Evolutionary conservation across 1,284 basidiomycete species (phyloP).

Genomic region (Ustilago cynodontis): DNA sequence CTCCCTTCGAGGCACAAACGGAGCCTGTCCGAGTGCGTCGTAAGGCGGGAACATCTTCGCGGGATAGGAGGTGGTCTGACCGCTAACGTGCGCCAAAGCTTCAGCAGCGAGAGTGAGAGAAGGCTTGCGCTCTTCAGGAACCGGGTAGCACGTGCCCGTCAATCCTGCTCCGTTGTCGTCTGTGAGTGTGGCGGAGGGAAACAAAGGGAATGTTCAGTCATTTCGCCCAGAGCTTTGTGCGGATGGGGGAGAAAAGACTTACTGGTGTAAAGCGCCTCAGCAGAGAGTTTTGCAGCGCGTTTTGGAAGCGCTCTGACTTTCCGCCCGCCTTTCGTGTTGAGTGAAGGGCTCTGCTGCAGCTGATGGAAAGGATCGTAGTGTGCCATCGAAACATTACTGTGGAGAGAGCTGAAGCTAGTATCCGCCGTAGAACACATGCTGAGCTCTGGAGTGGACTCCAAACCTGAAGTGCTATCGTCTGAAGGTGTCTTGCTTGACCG

Average conservation of each 20-base stretch:
- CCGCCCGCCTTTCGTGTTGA: slow-evolving; percentile 17
- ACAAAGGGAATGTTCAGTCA: background rate
- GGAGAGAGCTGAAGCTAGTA: slow-evolving; percentile 28
- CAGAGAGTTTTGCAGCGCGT: slow-evolving; percentile 5
- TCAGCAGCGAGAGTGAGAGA: slow-evolving; percentile 1
- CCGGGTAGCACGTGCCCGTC: slow-evolving; percentile 11
- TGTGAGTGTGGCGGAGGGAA: slow-evolving; percentile 9
- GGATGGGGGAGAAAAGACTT: slow-evolving; percentile 1
- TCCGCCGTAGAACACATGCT: slow-evolving; percentile 44
- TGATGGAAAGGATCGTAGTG: slow-evolving; percentile 26
- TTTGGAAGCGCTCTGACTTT: slow-evolving; percentile 37
- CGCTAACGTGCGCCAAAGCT: background rate
- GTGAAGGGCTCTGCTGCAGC: slow-evolving; percentile 21
- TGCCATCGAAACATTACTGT: slow-evolving; percentile 22
- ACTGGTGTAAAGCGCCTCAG: slow-evolving; percentile 18
- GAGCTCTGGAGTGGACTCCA: slow-evolving; percentile 39
- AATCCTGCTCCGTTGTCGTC: background rate
- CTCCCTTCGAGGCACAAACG: slow-evolving; percentile 22
- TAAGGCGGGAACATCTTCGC: slow-evolving; percentile 12
- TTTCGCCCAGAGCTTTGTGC: background rate
- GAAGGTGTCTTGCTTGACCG: slow-evolving; percentile 24
- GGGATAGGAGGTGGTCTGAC: slow-evolving; percentile 11
- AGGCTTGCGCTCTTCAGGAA: slow-evolving; percentile 8
- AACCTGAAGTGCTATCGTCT: slow-evolving; percentile 4
- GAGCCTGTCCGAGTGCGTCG: slow-evolving; percentile 28